Conservation (phyloP, 768 basidiomycete species). For the Stropharia rugosoannulata region DNA sequence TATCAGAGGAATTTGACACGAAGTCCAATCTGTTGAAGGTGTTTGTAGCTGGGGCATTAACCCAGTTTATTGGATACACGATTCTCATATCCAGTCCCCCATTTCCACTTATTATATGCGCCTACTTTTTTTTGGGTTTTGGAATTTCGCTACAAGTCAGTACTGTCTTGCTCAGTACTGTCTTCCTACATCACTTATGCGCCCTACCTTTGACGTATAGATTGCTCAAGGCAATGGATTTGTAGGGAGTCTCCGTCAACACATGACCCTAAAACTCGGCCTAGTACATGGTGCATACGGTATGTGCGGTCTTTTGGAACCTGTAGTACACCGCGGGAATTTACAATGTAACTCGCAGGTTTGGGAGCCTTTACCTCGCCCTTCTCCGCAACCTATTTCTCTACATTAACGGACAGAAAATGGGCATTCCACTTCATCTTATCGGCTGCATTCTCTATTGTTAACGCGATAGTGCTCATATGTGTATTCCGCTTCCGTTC, state of each 20-base stretch:
- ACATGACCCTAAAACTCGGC: conserved; percentile 63
- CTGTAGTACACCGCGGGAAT: conserved; percentile 8
- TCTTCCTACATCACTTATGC: too few species aligned
- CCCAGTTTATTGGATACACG: conserved; percentile 50
- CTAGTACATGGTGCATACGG: conserved; percentile 68
- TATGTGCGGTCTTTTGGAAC: conserved; percentile 9
- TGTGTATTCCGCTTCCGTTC: conserved; percentile 61
- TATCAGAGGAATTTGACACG: background rate
- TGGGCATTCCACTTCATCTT: conserved; percentile 81
- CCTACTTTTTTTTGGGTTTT: conserved; percentile 41
- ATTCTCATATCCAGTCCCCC: conserved; percentile 55
- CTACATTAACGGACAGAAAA: conserved; percentile 58
- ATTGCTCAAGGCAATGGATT: conserved; percentile 73
- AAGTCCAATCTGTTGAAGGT: conserved; percentile 3
- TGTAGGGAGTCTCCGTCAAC: conserved; percentile 56
- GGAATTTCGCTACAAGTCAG: conserved; percentile 45
- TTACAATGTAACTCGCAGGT: conserved; percentile 35
- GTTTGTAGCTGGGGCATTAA: conserved; percentile 37
- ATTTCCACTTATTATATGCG: conserved; percentile 58
- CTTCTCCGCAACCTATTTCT: conserved; percentile 77
- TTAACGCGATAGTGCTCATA: conserved; percentile 50
- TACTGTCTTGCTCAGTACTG: background rate
- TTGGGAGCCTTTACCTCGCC: conserved; percentile 64
- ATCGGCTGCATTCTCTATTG: conserved; percentile 60
- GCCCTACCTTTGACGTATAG: conserved; percentile 24